Evolutionary conservation across 2,329 filamentous ascomycete species (phyloP).

Genomic region (Pseudogymnoascus sp.): DNA sequence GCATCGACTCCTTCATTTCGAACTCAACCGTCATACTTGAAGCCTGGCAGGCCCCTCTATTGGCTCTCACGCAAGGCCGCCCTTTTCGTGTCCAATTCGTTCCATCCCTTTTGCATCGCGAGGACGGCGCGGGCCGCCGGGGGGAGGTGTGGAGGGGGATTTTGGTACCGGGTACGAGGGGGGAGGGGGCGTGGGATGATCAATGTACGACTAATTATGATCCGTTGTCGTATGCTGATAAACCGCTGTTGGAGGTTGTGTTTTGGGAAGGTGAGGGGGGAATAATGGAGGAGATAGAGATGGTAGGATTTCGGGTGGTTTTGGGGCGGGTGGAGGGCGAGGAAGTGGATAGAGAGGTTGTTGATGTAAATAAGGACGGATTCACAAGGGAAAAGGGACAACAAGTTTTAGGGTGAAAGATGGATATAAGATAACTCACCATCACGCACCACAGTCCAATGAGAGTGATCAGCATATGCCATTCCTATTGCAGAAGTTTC

Average conservation of each 20-base stretch:
- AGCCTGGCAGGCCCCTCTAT: background rate
- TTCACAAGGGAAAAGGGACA: background rate
- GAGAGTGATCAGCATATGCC: background rate
- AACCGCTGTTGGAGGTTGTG: slow-evolving; percentile 3
- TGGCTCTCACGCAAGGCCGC: background rate
- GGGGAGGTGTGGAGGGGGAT: slow-evolving; percentile 9
- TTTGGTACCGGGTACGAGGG: background rate
- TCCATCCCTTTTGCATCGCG: slow-evolving; percentile 2
- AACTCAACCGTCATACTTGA: background rate
- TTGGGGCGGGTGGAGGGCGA: background rate
- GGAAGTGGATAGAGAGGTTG: background rate
- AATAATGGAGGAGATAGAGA: slow-evolving; percentile 9
- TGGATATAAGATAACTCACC: background rate
- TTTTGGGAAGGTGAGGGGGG: background rate
- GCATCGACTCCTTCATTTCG: slow-evolving; percentile 8
- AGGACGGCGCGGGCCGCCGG: background rate
- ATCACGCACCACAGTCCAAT: background rate
- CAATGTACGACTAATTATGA: slow-evolving; percentile 1
- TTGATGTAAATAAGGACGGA: background rate
- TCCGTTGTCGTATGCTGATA: background rate
- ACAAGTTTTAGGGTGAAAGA: background rate
- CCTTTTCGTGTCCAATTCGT: slow-evolving; percentile 7
- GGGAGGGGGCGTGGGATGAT: background rate
- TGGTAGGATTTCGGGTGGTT: background rate
- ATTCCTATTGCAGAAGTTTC: background rate